Evolutionary conservation across 768 basidiomycete species (phyloP).

Genomic region (Boletus tylopilopsis): DNA sequence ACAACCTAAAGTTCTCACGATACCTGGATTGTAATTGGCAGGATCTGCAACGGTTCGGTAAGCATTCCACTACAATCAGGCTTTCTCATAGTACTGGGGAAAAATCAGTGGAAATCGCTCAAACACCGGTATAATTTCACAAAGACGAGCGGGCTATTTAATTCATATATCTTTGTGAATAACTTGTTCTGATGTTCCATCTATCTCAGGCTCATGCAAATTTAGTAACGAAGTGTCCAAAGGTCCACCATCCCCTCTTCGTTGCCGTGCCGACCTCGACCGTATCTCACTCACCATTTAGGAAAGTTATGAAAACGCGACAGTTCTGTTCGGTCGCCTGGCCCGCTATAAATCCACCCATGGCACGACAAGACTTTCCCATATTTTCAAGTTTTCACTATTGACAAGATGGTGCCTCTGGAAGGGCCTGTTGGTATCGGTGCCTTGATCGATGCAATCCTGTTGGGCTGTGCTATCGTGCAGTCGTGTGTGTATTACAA

Average conservation of each 20-base stretch:
- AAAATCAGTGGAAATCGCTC: too few relatives aligned
- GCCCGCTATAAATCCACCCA: slow-evolving; percentile 16
- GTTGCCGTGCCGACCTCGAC: slow-evolving; percentile 13
- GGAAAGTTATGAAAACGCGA: slow-evolving; percentile 4
- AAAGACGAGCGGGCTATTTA: too few relatives aligned
- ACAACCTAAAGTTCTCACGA: too few relatives aligned
- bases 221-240: slow-evolving; percentile 20
- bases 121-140: too few relatives aligned
- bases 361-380: background rate
- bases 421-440: slow-evolving; percentile 24
- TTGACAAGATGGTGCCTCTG: slow-evolving; percentile 19
- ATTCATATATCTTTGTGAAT: slow-evolving; percentile 1
- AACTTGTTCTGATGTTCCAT: slow-evolving; percentile 19
- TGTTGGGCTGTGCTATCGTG: slow-evolving; percentile 24
- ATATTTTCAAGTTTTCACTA: background rate
- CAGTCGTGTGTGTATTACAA: slow-evolving; percentile 27
- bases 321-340: slow-evolving; percentile 7
- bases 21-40: too few relatives aligned
- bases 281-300: slow-evolving; percentile 1
- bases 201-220: background rate
- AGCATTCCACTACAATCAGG: too few relatives aligned
- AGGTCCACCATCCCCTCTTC: background rate
- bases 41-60: too few relatives aligned
- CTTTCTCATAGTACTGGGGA: too few relatives aligned
- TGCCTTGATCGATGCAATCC: slow-evolving; percentile 18